phyloP scores from a whole-genome alignment of 495 filamentous ascomycete species.

The Lophium mytilinum region DNA sequence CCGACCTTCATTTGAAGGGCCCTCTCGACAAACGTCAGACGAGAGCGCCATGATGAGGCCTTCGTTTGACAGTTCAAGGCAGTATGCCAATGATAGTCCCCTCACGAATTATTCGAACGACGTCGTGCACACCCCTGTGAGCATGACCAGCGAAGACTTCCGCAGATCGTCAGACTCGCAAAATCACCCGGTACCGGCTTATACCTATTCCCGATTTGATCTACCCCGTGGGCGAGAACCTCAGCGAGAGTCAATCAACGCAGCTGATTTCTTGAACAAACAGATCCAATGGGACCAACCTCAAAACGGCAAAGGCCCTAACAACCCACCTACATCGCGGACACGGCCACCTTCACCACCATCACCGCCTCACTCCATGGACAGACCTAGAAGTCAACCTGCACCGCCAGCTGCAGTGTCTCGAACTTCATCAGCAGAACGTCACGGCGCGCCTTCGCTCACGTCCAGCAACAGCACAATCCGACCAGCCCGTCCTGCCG shows the following conservation, averaged over 20 bases:
- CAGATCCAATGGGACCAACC: constrained; percentile 53
- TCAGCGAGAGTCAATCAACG: constrained; percentile 56
- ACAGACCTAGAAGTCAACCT: constrained; percentile 13
- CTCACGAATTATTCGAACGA: constrained; percentile 47
- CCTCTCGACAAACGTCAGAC: constrained; percentile 49
- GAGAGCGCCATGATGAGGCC: constrained; percentile 47
- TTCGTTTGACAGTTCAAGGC: constrained; percentile 38
- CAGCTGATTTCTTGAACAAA: constrained; percentile 52
- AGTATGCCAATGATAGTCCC: constrained; percentile 35
- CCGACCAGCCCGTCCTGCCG: not conserved
- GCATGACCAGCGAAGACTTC: constrained; percentile 54
- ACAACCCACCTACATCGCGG: constrained; percentile 32
- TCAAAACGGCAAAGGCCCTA: constrained; percentile 11
- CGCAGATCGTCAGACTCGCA: constrained; percentile 36
- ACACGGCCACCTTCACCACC: constrained; percentile 25
- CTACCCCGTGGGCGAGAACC: constrained; percentile 74
- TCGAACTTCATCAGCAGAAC: not conserved
- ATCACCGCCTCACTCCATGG: constrained; percentile 23
- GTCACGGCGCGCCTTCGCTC: constrained; percentile 40
- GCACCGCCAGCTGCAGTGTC: constrained; percentile 36
- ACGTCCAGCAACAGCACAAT: constrained; percentile 51
- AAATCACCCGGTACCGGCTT: constrained; percentile 51
- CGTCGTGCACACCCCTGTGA: constrained; percentile 53
- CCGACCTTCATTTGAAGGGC: constrained; percentile 51
- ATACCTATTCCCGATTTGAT: constrained; percentile 74